Evolutionary conservation across 2,329 filamentous ascomycete genomes (phyloP), one percentile per base, ranked within the genome.

Genomic region (Ophiostoma sp.): DNA sequence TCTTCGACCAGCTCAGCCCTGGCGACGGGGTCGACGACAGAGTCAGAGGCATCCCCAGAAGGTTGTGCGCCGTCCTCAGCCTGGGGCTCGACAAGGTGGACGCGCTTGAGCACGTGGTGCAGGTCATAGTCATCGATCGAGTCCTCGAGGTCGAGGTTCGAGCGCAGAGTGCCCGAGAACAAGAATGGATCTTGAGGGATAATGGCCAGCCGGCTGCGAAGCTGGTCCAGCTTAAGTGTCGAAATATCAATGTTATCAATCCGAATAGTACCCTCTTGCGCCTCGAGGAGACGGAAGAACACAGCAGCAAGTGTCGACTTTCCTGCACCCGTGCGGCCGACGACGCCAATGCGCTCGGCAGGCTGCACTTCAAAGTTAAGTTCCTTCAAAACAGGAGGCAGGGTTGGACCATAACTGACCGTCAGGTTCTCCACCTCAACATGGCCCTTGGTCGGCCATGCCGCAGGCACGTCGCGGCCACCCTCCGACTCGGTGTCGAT

Each of bases 171-270:
- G 63, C 90, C 90, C 70, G 87, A 86, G 83, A 91, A 91, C 3
- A 92, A 82, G 1, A 89, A 91, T 0, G 90, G 89, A 73, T 92
- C 90, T 78, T 92, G 90, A 0, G 90, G 90, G 73, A 92, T 91
- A 77, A 91, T 91, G 59, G 87, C 86, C 7, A 92, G 82, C 33
- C 89, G 85, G 66, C 86, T 88, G 11, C 90, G 85, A 17, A 92
- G 82, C 77, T 91, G 87, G 69, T 87, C 84, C 3, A 91, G 85
- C 55, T 89, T 89, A 74, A 91, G 84, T 3, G 81, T 87, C 76
- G 85, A 83, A 76, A 91, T 91, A 77, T 87, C 83, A 0, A 87
- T 74, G 5, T 83, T 83, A 74, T 87, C 85, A 25, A 87, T 84
- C 7, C 78, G 80, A 59, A 87, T 83, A 2, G 78, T 79, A 1